Base-by-base conservation (phyloP, 1,284 basidiomycete genomes). In the Stereum hirsutum region DNA sequence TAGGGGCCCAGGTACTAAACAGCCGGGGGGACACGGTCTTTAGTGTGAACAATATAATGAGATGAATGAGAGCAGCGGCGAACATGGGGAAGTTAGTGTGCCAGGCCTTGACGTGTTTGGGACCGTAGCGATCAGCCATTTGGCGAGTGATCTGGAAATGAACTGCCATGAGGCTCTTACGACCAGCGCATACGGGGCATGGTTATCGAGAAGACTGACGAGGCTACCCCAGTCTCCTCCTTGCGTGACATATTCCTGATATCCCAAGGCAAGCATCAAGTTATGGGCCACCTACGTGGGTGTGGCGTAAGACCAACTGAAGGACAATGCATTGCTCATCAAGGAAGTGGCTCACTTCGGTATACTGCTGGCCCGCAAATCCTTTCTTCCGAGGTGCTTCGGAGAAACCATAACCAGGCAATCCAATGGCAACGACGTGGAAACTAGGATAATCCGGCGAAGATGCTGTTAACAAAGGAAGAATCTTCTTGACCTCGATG, bases 381-480 rank as follows among this genome's bases (percentile, higher is more conserved):
- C 67, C 69, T 27, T 56, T 58, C 42, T 62, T 62, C n/a, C 47
- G 57, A 6, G 59, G 54, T 5, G 54, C 70, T 31, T 74, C 66
- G 0, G 75, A 77, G 53, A 75, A 76, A 0, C 75, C 74, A 52
- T 56, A 80, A 0, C 72, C 71, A 4, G 78, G 76, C n/a, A 78
- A 50, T 51, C 73, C 71, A 4, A 69, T 49, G 0, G 70, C 69
- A 0, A 79, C 72, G 17, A 79, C 72, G 49, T 81, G 75, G 51
- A 81, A 81, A 43, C 66, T 72, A 1, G 76, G 75, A 34, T 70
- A 60, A 4, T 70, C 63, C 4, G 62, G 38, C 0, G 64, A 63
- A 0, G 61, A 55, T 2, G 60, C 53, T 0, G 62, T 63, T 43
- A 81, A 57, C 1, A 77, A 50, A 0, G 78, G 74, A 0, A 79